Evolutionary conservation across 331 rosid genomes (phyloP), one percentile per base, ranked within the genome.

Genomic region (Pyracantha coccinea): DNA sequence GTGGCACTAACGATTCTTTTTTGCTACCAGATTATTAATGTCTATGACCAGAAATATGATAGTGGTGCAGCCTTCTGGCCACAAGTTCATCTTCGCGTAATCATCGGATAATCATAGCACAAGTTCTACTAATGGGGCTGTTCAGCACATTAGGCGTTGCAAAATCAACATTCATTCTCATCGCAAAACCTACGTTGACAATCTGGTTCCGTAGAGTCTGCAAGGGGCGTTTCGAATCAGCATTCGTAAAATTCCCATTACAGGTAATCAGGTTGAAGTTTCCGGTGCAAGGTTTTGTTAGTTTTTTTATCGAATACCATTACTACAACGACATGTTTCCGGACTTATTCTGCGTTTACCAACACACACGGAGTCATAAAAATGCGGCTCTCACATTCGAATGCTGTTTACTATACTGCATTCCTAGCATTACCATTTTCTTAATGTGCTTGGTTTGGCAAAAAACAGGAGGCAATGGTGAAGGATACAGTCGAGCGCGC

Each of bases 31-130:
- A 88, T 90, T 68, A 93, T 91, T 76, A 93, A 93, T 74, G 97
- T 93, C 75, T 93, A 91, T 66, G 83, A 85, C 80, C 96, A 90
- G 82, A 86, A 80, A 75, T 93, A 91, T 29, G 98, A 93, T 85
- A 91, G 98, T 59, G 97, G 90, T 9, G 98, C 97, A 70, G 68
- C 94, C 7, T 91, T 91, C 84, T 91, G 98, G 98, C 98, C 98
- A 16, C 90, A 90, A 77, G 83, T 91, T 41, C 98, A 91, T 75
- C 85, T 89, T 14, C 93, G 97, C 38, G 89, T 91, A 72, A 77
- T 89, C 45, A 74, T 73, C 2, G 96, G 96, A 82, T 91, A 83
- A 58, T 89, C 35, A 82, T 93, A 77, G 79, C 97, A 63, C 97
- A 93, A 75, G 15, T 89, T 73, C 91, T 93, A 76, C 78, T 82